A percentile compares a stretch with the other conserved stretches of the same genome.
phyloP scores from a whole-genome alignment of 306 rosid species.

The Dalbergia cultrata region DNA sequence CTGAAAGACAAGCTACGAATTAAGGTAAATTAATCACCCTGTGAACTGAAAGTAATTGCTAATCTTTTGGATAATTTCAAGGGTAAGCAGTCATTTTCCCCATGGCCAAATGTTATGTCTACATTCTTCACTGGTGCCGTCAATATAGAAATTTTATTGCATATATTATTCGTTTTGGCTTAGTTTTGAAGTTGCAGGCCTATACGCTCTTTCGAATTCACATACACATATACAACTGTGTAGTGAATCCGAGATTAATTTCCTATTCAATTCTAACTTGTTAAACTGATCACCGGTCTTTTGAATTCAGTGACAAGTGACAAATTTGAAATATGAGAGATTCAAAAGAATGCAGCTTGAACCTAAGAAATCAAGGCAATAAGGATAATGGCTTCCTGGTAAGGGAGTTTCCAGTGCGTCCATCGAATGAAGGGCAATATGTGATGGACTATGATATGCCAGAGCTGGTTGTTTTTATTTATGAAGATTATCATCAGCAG shows the following conservation, averaged over 20 bases:
- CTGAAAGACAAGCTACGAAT: background rate
- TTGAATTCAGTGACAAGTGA: slow-evolving; percentile 43
- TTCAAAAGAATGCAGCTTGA: slow-evolving; percentile 37
- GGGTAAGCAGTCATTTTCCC: background rate
- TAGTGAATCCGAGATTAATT: background rate
- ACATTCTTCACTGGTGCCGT: too few species aligned
- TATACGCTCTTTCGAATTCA: background rate
- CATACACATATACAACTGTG: too few species aligned
- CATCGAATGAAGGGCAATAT: slow-evolving; percentile 16
- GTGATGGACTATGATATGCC: slow-evolving; percentile 64
- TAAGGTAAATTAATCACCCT: background rate
- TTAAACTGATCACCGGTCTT: slow-evolving; percentile 47
- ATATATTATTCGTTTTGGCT: background rate
- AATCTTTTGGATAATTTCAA: background rate
- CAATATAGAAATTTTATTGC: background rate
- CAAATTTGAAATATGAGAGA: slow-evolving; percentile 13
- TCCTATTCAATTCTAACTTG: slow-evolving; percentile 33
- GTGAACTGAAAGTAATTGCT: background rate
- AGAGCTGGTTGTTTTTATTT: slow-evolving; percentile 79
- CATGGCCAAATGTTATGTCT: background rate
- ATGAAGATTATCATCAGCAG: slow-evolving; percentile 60
- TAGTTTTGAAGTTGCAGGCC: background rate
- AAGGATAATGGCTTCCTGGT: slow-evolving; percentile 38
- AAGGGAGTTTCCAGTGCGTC: slow-evolving; percentile 49
- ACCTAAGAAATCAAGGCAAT: slow-evolving; percentile 28